These are phyloP conservation scores for Coemansia umbellata DNA, from an alignment of 192 early-diverging fungal genomes.

Conservation along the genomic window DNA sequence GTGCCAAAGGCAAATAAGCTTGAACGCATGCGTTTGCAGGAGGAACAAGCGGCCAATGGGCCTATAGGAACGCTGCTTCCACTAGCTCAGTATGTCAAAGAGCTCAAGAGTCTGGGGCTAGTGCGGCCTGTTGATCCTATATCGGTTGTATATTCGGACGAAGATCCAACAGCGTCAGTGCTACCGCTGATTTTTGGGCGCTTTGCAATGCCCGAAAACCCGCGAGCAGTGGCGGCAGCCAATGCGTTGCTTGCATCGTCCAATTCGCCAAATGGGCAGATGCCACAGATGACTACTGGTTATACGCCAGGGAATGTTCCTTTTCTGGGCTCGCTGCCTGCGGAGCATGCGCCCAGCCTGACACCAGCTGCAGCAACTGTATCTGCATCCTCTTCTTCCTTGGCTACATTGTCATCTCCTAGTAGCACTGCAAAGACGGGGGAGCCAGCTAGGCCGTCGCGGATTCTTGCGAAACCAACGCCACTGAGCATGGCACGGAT, in stretches of 20 bases:
- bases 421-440: too few relatives aligned
- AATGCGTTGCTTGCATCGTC: conserved; percentile 36
- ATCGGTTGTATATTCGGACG: conserved; percentile 12
- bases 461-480: conserved; percentile 35
- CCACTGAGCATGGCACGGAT: conserved; percentile 31
- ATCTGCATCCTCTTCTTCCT: too few relatives aligned
- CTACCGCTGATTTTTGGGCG: conserved; percentile 46
- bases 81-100: conserved; percentile 25
- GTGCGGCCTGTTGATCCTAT: conserved; percentile 36
- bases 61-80: conserved; percentile 33
- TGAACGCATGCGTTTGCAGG: not conserved
- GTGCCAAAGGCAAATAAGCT: conserved; percentile 16
- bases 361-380: too few relatives aligned
- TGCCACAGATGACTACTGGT: conserved; percentile 3
- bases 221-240: conserved; percentile 27
- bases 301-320: conserved; percentile 20
- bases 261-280: conserved; percentile 23
- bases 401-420: too few relatives aligned
- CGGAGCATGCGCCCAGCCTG: too few relatives aligned
- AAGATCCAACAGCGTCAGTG: conserved; percentile 28
- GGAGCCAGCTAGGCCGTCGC: too few relatives aligned
- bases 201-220: conserved; percentile 34
- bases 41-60: conserved; percentile 6
- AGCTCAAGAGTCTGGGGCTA: conserved; percentile 31
- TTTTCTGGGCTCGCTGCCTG: conserved; percentile 9